phyloP scores from a whole-genome alignment of 2,329 filamentous ascomycete genomes.

The Colletotrichum trifolii region DNA sequence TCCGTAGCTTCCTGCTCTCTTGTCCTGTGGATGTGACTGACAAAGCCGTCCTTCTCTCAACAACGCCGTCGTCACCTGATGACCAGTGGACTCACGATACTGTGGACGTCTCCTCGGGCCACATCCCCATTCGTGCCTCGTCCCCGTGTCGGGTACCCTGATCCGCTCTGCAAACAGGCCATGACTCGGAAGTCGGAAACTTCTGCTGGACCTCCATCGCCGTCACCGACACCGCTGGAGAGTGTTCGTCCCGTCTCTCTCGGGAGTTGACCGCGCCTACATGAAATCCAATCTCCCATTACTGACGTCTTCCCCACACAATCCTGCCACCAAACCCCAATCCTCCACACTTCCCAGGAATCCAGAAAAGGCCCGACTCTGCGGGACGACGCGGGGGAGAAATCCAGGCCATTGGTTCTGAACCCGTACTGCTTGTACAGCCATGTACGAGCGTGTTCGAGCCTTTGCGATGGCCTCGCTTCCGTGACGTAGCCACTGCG shows the following conservation, averaged over 20 bases:
- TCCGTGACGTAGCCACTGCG: conserved; percentile 27
- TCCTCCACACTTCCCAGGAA: conserved; percentile 22
- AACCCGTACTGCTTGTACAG: too few species aligned
- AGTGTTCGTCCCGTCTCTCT: conserved; percentile 16
- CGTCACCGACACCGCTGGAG: conserved; percentile 3
- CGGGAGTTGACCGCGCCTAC: conserved; percentile 28
- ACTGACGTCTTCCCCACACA: conserved; percentile 23
- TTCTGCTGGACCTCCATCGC: not conserved
- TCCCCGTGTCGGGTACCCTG: not conserved
- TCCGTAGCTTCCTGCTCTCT: too few species aligned
- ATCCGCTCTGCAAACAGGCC: not conserved
- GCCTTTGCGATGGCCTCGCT: conserved; percentile 9
- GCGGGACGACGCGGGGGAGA: conserved; percentile 28
- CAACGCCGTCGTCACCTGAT: too few species aligned
- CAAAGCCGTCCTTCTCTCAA: too few species aligned
- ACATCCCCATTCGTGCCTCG: not conserved
- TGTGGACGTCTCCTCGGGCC: not conserved
- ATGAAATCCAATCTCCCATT: conserved; percentile 1
- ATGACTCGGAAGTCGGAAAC: conserved; percentile 23
- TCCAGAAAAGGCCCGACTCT: conserved; percentile 27
- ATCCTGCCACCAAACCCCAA: conserved; percentile 24
- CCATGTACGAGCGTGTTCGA: too few species aligned
- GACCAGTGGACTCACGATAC: not conserved
- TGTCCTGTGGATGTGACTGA: too few species aligned
- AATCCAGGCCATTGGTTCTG: conserved; percentile 27